phyloP scores from a whole-genome alignment of 1,139 yeast species.

The Petasospora rhodanensis region DNA sequence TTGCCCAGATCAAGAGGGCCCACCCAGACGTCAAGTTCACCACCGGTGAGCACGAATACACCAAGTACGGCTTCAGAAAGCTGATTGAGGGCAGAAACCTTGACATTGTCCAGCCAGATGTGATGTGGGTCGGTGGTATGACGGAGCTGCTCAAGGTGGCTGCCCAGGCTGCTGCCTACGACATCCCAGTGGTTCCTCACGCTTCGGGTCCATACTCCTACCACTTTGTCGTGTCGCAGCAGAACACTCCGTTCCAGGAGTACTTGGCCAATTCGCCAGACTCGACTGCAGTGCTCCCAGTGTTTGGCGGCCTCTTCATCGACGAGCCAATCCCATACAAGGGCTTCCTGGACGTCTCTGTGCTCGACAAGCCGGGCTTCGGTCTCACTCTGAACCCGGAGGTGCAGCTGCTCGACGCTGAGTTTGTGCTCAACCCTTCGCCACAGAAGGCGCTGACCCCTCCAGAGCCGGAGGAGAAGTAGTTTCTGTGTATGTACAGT shows the following conservation, averaged over 20 bases:
- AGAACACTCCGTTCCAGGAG: conserved; percentile 48
- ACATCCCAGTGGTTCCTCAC: conserved; percentile 48
- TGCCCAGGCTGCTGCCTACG: conserved; percentile 47
- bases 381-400: conserved; percentile 42
- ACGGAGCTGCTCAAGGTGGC: conserved; percentile 43
- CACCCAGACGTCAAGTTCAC: conserved; percentile 44
- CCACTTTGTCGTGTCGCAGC: conserved; percentile 44
- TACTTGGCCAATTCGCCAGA: conserved; percentile 47
- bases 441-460: conserved; percentile 34
- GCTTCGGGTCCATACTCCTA: conserved; percentile 49
- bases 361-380: conserved; percentile 44
- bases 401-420: conserved; percentile 38
- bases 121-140: conserved; percentile 51
- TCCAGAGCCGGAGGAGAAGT: conserved; percentile 4
- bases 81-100: conserved; percentile 43
- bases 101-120: conserved; percentile 47
- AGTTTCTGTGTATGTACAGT: too few relatives aligned
- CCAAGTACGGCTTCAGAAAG: conserved; percentile 46
- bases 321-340: conserved; percentile 44
- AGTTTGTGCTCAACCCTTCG: conserved; percentile 33
- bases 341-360: conserved; percentile 36
- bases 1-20: conserved; percentile 40
- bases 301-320: conserved; percentile 40
- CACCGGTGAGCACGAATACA: conserved; percentile 49
- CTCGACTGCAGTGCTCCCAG: conserved; percentile 40